Evolutionary conservation across 805 yeast genomes (phyloP).

Genomic region (Helenozyma baotianmanensis): DNA sequence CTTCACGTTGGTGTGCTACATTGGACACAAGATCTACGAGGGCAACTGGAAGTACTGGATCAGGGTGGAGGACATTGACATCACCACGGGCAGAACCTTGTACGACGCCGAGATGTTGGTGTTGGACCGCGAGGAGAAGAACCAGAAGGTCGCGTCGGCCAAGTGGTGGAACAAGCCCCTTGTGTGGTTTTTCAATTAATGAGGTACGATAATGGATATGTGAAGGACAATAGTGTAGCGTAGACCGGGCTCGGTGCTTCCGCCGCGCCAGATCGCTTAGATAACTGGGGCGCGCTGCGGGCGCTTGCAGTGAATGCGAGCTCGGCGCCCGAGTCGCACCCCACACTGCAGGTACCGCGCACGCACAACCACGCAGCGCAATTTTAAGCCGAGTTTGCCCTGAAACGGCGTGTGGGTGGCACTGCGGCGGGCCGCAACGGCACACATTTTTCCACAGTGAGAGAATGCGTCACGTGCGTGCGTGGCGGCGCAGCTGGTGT

Average conservation of each 20-base stretch:
- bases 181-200: conserved; percentile 16
- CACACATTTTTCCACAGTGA: too few species aligned
- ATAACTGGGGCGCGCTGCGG: not conserved
- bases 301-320: too few species aligned
- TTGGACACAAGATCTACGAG: conserved; percentile 21
- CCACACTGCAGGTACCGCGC: too few species aligned
- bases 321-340: too few species aligned
- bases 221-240: not conserved
- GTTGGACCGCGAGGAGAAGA: conserved; percentile 21
- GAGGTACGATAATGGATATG: not conserved
- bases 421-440: too few species aligned
- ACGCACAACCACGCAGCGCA: too few species aligned
- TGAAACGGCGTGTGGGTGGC: too few species aligned
- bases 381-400: too few species aligned
- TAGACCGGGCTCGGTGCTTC: conserved; percentile 1
- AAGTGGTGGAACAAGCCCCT: conserved; percentile 12
- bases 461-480: too few species aligned
- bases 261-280: not conserved
- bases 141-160: conserved; percentile 12
- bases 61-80: conserved; percentile 19
- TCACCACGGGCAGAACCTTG: conserved; percentile 17
- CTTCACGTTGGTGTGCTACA: conserved; percentile 18
- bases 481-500: too few species aligned
- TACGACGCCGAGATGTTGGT: conserved; percentile 21
- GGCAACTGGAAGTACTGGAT: conserved; percentile 20